Base-by-base conservation (phyloP, 768 basidiomycete genomes). In the Clavulina sp. region DNA sequence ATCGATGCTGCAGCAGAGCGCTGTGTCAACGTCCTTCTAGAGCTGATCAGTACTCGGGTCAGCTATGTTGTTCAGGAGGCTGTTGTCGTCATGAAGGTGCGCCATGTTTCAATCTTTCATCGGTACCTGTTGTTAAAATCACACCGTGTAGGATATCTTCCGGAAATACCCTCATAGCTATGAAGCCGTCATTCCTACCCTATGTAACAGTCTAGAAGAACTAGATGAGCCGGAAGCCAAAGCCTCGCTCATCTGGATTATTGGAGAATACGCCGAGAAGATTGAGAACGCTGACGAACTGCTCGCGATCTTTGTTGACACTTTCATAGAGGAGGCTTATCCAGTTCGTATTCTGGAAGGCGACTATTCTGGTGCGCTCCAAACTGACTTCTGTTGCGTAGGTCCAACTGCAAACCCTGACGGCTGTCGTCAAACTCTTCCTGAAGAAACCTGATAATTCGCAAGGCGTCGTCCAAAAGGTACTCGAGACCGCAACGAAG, bases 51-150 rank as follows among this genome's bases (percentile, higher is more conserved):
- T 32, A 93, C 92, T 0, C 75, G 89, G 6, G 86, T 99, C 34
- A 92, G 83, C 69, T 99, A 97, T 62, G 89, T 99, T 31, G 92
- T 96, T 2, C 93, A 97, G 62, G 93, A 99, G 66, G 91, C 89
- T 1, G 86, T 97, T 2, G 91, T 99, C 2, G 91, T 99, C 1
- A 95, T 99, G 86, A 97, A 96, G 78, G 92, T 88, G 48, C 46
- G 70, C 53, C 18, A 30, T 49, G 48, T 34, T 7, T 38, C 34
- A 7, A 38, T 38, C 9, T 7, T 38, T 38, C 13, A 18, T 49
- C 24, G 29, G 7, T 49, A 16, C 31, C 31, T 30, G 6, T 7
- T 33, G 48, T 34, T 23, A n/a, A n/a, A n/a, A n/a, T n/a, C n/a
- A n/a, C 32, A 18, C 18, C 4, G 23, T 47, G 9, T 58, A 96